phyloP scores from a whole-genome alignment of 2,329 filamentous ascomycete genomes.

The Fusarium cicatricum region DNA sequence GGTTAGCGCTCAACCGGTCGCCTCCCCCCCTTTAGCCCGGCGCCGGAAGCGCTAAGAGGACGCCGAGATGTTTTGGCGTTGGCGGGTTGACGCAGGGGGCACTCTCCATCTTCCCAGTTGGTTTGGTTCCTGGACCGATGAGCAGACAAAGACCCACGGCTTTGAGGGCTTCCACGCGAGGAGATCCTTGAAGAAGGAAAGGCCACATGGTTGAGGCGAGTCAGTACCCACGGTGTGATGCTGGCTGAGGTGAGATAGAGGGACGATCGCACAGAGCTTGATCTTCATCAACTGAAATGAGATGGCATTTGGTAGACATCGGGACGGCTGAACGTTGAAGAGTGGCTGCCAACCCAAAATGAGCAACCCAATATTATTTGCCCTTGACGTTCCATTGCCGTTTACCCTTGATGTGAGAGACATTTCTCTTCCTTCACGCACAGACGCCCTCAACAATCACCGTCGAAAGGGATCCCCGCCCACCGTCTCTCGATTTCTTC shows the following conservation, averaged over 20 bases:
- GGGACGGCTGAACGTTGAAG: too few species aligned
- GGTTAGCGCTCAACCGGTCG: neutral
- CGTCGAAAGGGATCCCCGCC: slow-evolving; percentile 1
- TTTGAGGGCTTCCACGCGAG: slow-evolving; percentile 16
- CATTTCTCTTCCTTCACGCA: neutral
- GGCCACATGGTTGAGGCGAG: slow-evolving; percentile 38
- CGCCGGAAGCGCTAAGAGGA: slow-evolving; percentile 24
- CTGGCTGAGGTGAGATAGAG: neutral
- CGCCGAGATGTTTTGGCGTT: slow-evolving; percentile 30
- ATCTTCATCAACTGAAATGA: slow-evolving; percentile 9
- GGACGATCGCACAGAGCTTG: neutral
- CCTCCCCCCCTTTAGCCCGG: slow-evolving; percentile 1
- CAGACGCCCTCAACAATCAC: neutral
- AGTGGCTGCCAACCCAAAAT: too few species aligned
- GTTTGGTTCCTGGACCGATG: slow-evolving; percentile 10
- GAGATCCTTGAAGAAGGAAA: neutral
- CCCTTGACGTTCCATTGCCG: neutral
- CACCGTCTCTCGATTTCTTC: slow-evolving; percentile 11
- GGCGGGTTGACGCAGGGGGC: slow-evolving; percentile 42
- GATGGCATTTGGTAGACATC: neutral
- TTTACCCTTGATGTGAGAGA: neutral
- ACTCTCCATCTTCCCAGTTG: slow-evolving; percentile 9
- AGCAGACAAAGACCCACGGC: neutral
- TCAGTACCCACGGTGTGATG: slow-evolving; percentile 20
- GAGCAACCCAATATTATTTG: neutral